A percentile compares a stretch with the other conserved stretches of the same genome.
phyloP scores from a whole-genome alignment of 768 basidiomycete genomes.

The Dendrothele bispora region DNA sequence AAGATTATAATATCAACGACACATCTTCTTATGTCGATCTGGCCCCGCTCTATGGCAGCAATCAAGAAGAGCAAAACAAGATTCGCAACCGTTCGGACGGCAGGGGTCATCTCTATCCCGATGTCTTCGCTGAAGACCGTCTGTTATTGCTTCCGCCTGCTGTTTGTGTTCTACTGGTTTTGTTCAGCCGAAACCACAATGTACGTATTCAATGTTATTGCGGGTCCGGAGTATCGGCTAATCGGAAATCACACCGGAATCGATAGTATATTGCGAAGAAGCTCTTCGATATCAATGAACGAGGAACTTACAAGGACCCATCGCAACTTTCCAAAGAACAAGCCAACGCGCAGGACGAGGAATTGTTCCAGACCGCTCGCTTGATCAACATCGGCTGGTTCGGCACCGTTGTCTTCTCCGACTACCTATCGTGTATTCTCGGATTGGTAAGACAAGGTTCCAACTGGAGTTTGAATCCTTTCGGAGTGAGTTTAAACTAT shows the following conservation, averaged over 20 bases:
- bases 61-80: conserved; percentile 57
- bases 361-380: conserved; percentile 82
- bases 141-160: conserved; percentile 79
- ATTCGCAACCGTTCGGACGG: conserved; percentile 53
- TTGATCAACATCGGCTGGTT: conserved; percentile 84
- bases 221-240: background rate
- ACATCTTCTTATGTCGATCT: conserved; percentile 89
- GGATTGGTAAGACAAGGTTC: conserved; percentile 77
- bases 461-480: conserved; percentile 76
- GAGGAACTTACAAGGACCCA: conserved; percentile 61
- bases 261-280: conserved; percentile 76
- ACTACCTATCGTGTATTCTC: conserved; percentile 80
- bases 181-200: conserved; percentile 91
- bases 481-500: conserved; percentile 46
- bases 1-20: conserved; percentile 68
- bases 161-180: conserved; percentile 69
- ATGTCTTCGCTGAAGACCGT: conserved; percentile 78
- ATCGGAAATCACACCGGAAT: background rate
- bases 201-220: conserved; percentile 38
- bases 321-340: conserved; percentile 38
- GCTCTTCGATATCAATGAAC: conserved; percentile 79
- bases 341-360: conserved; percentile 60
- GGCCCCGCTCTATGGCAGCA: conserved; percentile 78
- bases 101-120: conserved; percentile 64
- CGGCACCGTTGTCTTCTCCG: conserved; percentile 73